Evolutionary conservation across 2,329 filamentous ascomycete genomes (phyloP).

Genomic region (Claviceps sp.): DNA sequence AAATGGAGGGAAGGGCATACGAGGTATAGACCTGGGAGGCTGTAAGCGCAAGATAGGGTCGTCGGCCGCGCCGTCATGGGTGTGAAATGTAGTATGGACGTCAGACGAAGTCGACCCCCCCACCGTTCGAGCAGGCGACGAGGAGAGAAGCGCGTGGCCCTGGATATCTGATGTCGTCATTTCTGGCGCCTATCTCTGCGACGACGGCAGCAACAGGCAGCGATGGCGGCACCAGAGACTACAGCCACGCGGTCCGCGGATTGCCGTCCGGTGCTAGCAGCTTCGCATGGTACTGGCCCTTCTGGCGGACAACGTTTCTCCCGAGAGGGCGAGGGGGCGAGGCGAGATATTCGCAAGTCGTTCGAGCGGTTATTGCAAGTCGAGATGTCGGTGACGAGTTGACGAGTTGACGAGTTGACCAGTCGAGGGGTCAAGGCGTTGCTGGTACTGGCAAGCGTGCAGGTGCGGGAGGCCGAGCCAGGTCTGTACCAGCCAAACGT

Average conservation of each 20-base stretch:
- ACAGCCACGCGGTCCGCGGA: background rate
- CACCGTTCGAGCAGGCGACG: conserved; percentile 7
- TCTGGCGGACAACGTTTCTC: background rate
- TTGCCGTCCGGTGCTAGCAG: conserved; percentile 2
- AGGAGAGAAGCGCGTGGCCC: conserved; percentile 5
- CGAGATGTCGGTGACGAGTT: background rate
- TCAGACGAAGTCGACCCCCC: conserved; percentile 7
- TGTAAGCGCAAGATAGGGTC: conserved; percentile 11
- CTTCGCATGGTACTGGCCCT: conserved; percentile 1
- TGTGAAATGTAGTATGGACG: conserved; percentile 5
- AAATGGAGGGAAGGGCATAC: conserved; percentile 8
- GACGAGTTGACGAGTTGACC: background rate
- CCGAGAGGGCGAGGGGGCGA: background rate
- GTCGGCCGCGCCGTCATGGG: conserved; percentile 5
- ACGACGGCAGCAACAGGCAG: background rate
- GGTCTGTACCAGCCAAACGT: background rate
- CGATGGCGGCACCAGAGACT: background rate
- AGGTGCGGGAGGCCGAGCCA: background rate
- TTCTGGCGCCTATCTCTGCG: background rate
- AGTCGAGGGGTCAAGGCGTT: background rate
- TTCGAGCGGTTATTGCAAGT: background rate
- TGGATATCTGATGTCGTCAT: background rate
- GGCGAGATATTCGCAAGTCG: too few species aligned
- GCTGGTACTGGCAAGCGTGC: background rate
- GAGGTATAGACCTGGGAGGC: conserved; percentile 17